phyloP scores from a whole-genome alignment of 2,329 filamentous ascomycete genomes.

The Onygenales sp. region DNA sequence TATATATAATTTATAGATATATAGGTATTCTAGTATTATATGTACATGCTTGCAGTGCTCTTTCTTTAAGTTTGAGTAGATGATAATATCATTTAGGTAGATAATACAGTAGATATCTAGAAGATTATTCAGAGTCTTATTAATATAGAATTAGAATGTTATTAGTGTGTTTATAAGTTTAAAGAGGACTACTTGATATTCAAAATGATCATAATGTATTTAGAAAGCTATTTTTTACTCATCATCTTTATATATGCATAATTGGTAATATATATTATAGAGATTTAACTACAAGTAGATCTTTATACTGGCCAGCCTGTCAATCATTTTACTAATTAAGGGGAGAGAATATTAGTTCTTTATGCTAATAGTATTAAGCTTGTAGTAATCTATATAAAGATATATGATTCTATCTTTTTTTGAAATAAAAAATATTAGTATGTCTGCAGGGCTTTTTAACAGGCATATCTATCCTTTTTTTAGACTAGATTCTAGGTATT shows the following conservation, averaged over 20 bases:
- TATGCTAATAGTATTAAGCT: constrained; percentile 16
- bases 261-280: constrained; percentile 12
- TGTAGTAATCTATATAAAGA: constrained; percentile 19
- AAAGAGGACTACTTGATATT: neutral
- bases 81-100: constrained; percentile 2
- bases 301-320: constrained; percentile 9
- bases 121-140: neutral
- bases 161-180: neutral
- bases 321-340: constrained; percentile 16
- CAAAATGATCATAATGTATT: neutral
- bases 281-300: constrained; percentile 19
- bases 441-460: neutral
- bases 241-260: constrained; percentile 9
- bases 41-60: constrained; percentile 5
- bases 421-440: neutral
- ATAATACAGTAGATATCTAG: neutral
- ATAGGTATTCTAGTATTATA: constrained; percentile 3
- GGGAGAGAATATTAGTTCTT: constrained; percentile 19
- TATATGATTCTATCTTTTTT: constrained; percentile 5
- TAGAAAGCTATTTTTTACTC: neutral
- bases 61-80: neutral
- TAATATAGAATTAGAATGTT: neutral
- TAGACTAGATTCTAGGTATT: neutral
- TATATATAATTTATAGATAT: constrained; percentile 2
- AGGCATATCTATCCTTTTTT: neutral